Conservation (phyloP, 1,284 basidiomycete genomes). For the Neolentinus lepideus region DNA sequence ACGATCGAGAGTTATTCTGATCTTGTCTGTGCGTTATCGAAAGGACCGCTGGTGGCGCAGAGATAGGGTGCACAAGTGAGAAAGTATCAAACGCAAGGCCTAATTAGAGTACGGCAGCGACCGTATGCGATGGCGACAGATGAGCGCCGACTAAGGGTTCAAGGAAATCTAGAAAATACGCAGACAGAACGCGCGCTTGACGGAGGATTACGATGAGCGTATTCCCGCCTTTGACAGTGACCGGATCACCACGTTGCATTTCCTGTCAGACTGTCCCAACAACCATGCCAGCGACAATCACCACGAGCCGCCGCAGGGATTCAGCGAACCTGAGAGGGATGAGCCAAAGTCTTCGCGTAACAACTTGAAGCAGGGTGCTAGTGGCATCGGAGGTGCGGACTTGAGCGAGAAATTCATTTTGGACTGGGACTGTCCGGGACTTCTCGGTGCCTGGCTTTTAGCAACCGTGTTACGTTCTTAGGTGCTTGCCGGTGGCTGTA, state of each 20-base stretch:
- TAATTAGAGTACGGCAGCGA: too few relatives aligned
- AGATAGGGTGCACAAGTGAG: too few relatives aligned
- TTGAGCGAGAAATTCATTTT: not conserved
- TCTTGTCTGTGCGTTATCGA: too few relatives aligned
- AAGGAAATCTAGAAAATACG: not conserved
- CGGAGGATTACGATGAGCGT: not conserved
- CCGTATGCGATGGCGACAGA: too few relatives aligned
- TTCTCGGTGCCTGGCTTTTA: not conserved
- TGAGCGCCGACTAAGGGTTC: too few relatives aligned
- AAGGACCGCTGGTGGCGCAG: too few relatives aligned
- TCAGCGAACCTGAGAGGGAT: not conserved
- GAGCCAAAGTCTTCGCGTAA: not conserved
- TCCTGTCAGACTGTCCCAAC: not conserved
- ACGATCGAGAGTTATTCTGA: too few relatives aligned
- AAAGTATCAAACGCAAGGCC: too few relatives aligned
- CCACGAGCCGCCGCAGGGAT: not conserved
- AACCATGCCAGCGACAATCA: not conserved
- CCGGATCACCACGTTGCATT: not conserved
- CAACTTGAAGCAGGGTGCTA: not conserved
- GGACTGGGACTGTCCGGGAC: not conserved
- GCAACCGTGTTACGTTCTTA: not conserved
- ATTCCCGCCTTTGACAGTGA: not conserved
- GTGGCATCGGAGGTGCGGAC: not conserved
- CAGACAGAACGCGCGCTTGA: not conserved
- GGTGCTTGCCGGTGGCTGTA: not conserved